A percentile compares a stretch with the other conserved stretches of the same genome.
Evolutionary conservation across 2,329 filamentous ascomycete species (phyloP).

Genomic region (Aquanectria penicillioides): DNA sequence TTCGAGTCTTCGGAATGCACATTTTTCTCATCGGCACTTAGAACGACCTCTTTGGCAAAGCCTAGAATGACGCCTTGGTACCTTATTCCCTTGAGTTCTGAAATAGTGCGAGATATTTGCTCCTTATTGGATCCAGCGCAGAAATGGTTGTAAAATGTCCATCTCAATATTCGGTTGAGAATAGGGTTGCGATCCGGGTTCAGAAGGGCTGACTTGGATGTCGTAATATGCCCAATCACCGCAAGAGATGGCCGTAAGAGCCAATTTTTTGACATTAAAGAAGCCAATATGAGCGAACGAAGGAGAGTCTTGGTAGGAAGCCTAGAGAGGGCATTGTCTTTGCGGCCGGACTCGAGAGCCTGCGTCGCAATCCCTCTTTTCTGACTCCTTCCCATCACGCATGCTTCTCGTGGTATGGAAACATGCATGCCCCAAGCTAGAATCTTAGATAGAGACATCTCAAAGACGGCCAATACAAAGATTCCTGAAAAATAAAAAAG

Average conservation of each 20-base stretch:
- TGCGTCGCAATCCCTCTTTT: no score
- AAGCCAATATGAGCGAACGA: conserved; percentile 29
- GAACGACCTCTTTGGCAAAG: conserved; percentile 59
- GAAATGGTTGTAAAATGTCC: conserved; percentile 63
- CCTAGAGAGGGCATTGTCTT: not conserved
- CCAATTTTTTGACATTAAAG: conserved; percentile 27
- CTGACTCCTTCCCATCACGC: no score
- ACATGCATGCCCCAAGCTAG: no score
- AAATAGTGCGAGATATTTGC: conserved; percentile 56
- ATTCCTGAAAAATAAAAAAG: no score
- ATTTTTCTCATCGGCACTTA: conserved; percentile 40
- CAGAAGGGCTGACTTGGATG: conserved; percentile 44
- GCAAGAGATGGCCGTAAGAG: conserved; percentile 27
- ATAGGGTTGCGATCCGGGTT: conserved; percentile 52
- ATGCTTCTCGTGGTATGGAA: no score
- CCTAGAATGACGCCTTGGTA: conserved; percentile 61
- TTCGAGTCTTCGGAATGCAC: not conserved
- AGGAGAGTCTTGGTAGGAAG: conserved; percentile 1
- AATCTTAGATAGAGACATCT: no score
- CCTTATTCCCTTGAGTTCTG: conserved; percentile 55
- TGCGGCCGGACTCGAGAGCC: no score
- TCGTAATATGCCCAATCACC: conserved; percentile 23
- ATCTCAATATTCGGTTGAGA: conserved; percentile 53
- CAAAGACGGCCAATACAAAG: no score
- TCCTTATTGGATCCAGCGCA: conserved; percentile 59